phyloP scores from a whole-genome alignment of 2,329 filamentous ascomycete species.

The Fusarium oxysporum region DNA sequence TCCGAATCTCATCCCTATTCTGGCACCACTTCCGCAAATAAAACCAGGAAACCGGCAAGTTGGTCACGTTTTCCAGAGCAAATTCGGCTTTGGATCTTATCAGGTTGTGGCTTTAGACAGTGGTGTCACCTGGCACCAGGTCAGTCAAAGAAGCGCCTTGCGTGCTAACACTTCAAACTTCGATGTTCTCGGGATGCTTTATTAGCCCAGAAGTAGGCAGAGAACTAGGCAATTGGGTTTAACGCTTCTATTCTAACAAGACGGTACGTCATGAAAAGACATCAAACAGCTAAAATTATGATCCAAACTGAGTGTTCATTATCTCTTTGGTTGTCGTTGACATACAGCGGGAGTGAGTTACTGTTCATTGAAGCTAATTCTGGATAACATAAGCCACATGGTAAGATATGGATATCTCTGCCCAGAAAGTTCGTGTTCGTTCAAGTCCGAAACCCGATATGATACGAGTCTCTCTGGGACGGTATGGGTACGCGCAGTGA shows the following conservation, averaged over 20 bases:
- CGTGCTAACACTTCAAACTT: neutral
- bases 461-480: neutral
- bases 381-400: neutral
- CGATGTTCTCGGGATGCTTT: neutral
- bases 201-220: neutral
- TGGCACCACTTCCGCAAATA: neutral
- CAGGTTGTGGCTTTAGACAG: neutral
- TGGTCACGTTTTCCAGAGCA: neutral
- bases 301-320: neutral
- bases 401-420: neutral
- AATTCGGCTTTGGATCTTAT: too few species aligned
- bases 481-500: neutral
- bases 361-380: neutral
- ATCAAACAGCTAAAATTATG: neutral
- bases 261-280: neutral
- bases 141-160: neutral
- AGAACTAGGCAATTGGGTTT: neutral
- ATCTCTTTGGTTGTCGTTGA: neutral
- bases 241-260: neutral
- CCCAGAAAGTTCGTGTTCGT: neutral
- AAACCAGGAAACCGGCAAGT: neutral
- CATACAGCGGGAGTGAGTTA: neutral
- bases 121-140: neutral
- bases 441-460: neutral
- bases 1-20: neutral